phyloP scores from a whole-genome alignment of 306 rosid species.

The Quillaja saponaria region DNA sequence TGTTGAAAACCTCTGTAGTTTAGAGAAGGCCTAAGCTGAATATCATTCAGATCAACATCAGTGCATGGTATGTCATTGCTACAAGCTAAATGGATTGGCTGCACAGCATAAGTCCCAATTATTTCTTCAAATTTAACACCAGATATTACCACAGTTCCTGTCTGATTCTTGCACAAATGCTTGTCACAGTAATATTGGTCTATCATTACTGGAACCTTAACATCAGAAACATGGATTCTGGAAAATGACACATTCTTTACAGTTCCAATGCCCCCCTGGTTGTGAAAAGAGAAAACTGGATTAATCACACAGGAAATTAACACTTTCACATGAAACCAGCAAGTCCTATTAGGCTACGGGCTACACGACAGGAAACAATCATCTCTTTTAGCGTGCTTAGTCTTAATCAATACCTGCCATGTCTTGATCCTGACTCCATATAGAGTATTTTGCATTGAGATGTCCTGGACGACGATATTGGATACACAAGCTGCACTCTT shows the following conservation, averaged over 20 bases:
- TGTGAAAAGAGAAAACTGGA: background rate
- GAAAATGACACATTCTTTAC: slow-evolving; percentile 87
- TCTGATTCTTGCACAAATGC: slow-evolving; percentile 71
- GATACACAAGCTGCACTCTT: slow-evolving; percentile 81
- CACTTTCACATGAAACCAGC: no score
- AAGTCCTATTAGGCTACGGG: background rate
- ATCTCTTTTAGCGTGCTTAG: background rate
- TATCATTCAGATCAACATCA: slow-evolving; percentile 60
- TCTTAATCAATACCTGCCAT: slow-evolving; percentile 72
- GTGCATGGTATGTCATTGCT: slow-evolving; percentile 80
- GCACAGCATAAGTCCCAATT: slow-evolving; percentile 57
- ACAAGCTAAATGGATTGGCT: slow-evolving; percentile 77
- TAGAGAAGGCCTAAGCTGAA: slow-evolving; percentile 63
- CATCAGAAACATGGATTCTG: slow-evolving; percentile 65
- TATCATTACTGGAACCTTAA: slow-evolving; percentile 70
- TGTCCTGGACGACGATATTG: slow-evolving; percentile 63
- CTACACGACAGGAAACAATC: no score
- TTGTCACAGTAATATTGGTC: slow-evolving; percentile 92
- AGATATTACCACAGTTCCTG: slow-evolving; percentile 57
- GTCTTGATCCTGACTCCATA: slow-evolving; percentile 92
- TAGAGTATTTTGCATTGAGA: slow-evolving; percentile 66
- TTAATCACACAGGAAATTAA: no score
- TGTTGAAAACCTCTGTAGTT: slow-evolving; percentile 35
- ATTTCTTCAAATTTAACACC: slow-evolving; percentile 62
- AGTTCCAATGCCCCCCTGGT: slow-evolving; percentile 86